Conservation (phyloP, 2,329 filamentous ascomycete species). For the Bipolaris oryzae region DNA sequence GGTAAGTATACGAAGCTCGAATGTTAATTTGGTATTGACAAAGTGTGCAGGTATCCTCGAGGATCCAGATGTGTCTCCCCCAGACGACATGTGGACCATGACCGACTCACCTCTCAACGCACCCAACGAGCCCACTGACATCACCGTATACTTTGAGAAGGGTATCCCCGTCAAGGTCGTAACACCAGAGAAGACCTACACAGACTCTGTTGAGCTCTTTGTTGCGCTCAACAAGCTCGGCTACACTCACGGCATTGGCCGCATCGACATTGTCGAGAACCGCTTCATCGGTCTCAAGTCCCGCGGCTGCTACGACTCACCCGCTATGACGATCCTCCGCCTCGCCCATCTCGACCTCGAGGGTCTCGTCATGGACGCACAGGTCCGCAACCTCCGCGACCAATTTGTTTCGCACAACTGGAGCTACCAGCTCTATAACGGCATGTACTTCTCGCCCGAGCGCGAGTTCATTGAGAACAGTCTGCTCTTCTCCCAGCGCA, state of each 20-base stretch:
- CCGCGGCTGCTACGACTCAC: conserved; percentile 76
- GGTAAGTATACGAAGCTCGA: conserved; percentile 50
- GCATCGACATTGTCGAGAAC: conserved; percentile 84
- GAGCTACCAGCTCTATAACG: conserved; percentile 61
- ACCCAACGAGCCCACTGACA: conserved; percentile 72
- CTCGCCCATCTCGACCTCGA: conserved; percentile 66
- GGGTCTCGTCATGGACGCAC: conserved; percentile 70
- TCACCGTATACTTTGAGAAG: conserved; percentile 74
- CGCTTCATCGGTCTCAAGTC: conserved; percentile 81
- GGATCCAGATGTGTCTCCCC: conserved; percentile 68
- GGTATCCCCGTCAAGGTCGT: conserved; percentile 74
- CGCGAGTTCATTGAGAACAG: conserved; percentile 73
- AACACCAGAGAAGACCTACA: conserved; percentile 63
- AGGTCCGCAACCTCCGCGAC: conserved; percentile 72
- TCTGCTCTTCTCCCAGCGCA: conserved; percentile 47
- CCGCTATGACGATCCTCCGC: conserved; percentile 55
- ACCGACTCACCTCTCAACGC: conserved; percentile 72
- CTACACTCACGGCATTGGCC: conserved; percentile 73
- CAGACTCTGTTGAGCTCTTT: conserved; percentile 75
- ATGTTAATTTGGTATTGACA: neutral
- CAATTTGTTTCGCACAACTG: conserved; percentile 66
- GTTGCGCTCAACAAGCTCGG: conserved; percentile 73
- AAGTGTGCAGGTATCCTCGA: conserved; percentile 61
- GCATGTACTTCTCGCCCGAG: conserved; percentile 72
- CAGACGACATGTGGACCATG: conserved; percentile 81